Evolutionary conservation across 805 yeast genomes (phyloP).

Genomic region (Metschnikowia orientalis): DNA sequence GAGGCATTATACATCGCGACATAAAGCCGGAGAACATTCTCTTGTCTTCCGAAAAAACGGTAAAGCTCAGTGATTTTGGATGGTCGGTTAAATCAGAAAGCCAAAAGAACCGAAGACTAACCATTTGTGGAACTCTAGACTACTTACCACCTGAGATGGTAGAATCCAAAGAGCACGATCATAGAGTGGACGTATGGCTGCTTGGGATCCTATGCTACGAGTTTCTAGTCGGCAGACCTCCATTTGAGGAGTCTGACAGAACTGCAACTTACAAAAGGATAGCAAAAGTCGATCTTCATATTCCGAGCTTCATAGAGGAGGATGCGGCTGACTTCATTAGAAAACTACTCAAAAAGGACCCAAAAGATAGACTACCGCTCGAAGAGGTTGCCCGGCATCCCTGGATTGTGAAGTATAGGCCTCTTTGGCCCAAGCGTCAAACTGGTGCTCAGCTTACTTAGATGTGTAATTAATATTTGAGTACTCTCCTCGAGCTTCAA

Average conservation of each 20-base stretch:
- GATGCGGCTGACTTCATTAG: slow-evolving; percentile 77
- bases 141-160: slow-evolving; percentile 95
- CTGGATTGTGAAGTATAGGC: slow-evolving; percentile 70
- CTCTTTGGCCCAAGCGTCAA: slow-evolving; percentile 47
- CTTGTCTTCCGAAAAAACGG: slow-evolving; percentile 65
- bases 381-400: slow-evolving; percentile 68
- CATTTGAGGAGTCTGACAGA: slow-evolving; percentile 79
- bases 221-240: slow-evolving; percentile 82
- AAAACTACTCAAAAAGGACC: slow-evolving; percentile 61
- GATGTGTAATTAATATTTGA: too few species aligned
- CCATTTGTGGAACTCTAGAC: slow-evolving; percentile 93
- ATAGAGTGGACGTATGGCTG: slow-evolving; percentile 86
- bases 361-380: slow-evolving; percentile 60
- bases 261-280: slow-evolving; percentile 79
- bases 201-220: slow-evolving; percentile 85
- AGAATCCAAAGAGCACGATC: slow-evolving; percentile 73
- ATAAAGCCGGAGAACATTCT: slow-evolving; percentile 91
- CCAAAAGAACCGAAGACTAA: slow-evolving; percentile 32
- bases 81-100: slow-evolving; percentile 68
- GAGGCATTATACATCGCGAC: slow-evolving; percentile 84
- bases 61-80: slow-evolving; percentile 91
- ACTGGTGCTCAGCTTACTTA: neutral
- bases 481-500: slow-evolving; percentile 2
- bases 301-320: slow-evolving; percentile 64
- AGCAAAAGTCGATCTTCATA: slow-evolving; percentile 65